phyloP scores from a whole-genome alignment of 2,329 filamentous ascomycete genomes.

The Emericellopsis atlantica region DNA sequence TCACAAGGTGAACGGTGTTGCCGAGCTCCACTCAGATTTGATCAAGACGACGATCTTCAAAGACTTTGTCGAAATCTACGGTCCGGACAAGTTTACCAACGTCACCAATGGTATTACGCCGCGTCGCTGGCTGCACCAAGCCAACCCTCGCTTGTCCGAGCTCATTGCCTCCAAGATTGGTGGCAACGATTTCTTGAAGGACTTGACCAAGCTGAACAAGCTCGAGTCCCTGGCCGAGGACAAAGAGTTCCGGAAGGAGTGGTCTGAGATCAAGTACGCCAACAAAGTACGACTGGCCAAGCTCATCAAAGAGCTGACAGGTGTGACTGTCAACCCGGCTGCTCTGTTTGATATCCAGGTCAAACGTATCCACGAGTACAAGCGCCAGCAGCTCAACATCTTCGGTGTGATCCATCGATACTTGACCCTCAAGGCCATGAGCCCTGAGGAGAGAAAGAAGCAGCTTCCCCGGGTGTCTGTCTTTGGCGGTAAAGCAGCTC shows the following conservation, averaged over 20 bases:
- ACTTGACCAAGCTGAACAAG: slow-evolving; percentile 75
- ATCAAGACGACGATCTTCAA: slow-evolving; percentile 99
- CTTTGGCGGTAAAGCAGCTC: slow-evolving; percentile 94
- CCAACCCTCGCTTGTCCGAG: slow-evolving; percentile 83
- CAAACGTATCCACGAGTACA: slow-evolving; percentile 99
- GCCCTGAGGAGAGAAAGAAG: slow-evolving; percentile 74
- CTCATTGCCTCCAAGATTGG: slow-evolving; percentile 86
- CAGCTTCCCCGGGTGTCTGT: slow-evolving; percentile 80
- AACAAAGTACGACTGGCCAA: slow-evolving; percentile 91
- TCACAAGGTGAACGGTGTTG: slow-evolving; percentile 98
- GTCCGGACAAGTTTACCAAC: slow-evolving; percentile 95
- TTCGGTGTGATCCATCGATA: slow-evolving; percentile 96
- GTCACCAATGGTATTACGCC: slow-evolving; percentile 98
- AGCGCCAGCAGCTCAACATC: slow-evolving; percentile 97
- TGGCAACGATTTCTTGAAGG: slow-evolving; percentile 74
- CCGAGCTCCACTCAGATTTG: slow-evolving; percentile 91
- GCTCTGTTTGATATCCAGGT: slow-evolving; percentile 95
- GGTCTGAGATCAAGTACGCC: slow-evolving; percentile 90
- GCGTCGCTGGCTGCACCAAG: slow-evolving; percentile 91
- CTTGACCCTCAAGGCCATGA: slow-evolving; percentile 76
- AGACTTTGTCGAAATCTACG: slow-evolving; percentile 92
- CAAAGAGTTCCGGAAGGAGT: slow-evolving; percentile 83
- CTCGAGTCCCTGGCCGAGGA: slow-evolving; percentile 77
- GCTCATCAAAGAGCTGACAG: slow-evolving; percentile 74
- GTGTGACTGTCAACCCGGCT: slow-evolving; percentile 72